These are phyloP conservation scores for Trichophaea hybrida DNA, from an alignment of 2,329 filamentous ascomycete genomes.

Conservation along the genomic window DNA sequence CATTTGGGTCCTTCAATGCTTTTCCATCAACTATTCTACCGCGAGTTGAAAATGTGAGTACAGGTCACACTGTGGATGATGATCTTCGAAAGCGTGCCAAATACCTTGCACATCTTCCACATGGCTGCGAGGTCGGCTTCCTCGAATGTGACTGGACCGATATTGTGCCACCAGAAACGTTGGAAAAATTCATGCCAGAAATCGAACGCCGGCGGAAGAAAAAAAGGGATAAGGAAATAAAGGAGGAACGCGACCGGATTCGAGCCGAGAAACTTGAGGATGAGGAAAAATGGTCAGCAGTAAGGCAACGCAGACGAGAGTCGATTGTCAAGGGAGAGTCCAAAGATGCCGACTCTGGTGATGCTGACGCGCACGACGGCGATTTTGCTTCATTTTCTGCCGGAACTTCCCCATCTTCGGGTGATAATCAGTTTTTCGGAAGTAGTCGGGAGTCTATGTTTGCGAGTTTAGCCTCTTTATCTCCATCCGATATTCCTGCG, in stretches of 20 bases:
- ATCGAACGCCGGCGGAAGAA: constrained; percentile 61
- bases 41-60: constrained; percentile 75
- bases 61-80: constrained; percentile 76
- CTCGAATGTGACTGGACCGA: constrained; percentile 93
- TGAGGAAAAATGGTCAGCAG: constrained; percentile 51
- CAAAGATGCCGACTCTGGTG: constrained; percentile 19
- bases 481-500: constrained; percentile 18
- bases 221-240: constrained; percentile 67
- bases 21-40: constrained; percentile 80
- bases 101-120: constrained; percentile 72
- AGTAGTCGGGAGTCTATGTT: not conserved
- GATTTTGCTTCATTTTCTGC: not conserved
- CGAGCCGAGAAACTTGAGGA: constrained; percentile 70
- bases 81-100: constrained; percentile 68
- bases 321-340: constrained; percentile 28
- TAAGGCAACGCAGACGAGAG: constrained; percentile 44
- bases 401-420: not conserved
- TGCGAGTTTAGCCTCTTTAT: constrained; percentile 18
- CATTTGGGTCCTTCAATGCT: constrained; percentile 65
- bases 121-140: constrained; percentile 82
- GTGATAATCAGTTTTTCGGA: not conserved
- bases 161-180: constrained; percentile 58
- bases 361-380: not conserved
- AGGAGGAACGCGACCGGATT: constrained; percentile 72
- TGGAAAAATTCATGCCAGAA: constrained; percentile 63